Evolutionary conservation across 1,284 basidiomycete genomes (phyloP), one percentile per base, ranked within the genome.

Genomic region (Tilletiopsis washingtonensis): DNA sequence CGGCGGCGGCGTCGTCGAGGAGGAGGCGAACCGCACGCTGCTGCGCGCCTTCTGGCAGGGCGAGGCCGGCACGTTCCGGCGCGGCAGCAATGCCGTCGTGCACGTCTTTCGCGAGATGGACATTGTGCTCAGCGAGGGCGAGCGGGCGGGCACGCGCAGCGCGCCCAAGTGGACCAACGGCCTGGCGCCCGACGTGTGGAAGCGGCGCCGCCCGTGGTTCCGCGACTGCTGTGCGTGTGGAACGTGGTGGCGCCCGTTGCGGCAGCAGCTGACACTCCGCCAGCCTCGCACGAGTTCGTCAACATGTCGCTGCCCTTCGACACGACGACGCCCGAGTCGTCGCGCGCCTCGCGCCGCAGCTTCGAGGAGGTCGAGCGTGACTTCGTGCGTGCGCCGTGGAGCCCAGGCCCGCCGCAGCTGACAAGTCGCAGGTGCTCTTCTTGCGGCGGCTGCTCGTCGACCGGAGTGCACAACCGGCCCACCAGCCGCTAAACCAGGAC

Each of bases 1-100:
- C n/a, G 93, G 94, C 11, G 93, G 93, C 4, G 91, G 93, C 0
- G 83, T 97, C 47, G 88, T 97, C 39, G 93, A 98, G 76, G 87
- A 84, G 0, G 79, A 83, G 6, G 80, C 78, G 38, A 60, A 58
- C 47, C 56, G 69, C 6, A 78, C 84, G 17, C 65, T 88, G 5
- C 78, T 97, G 53, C 79, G 81, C 66, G 75, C 79, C 7, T 90
- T 89, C 69, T 81, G 81, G 9, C 75, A 76, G 32, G n/a, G 43
- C 21, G 20, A 20, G 26, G 77, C 77, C 40, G 62, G 61, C 15
- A 83, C 83, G 0, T n/a, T n/a, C n/a, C n/a, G n/a, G n/a, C n/a
- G n/a, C n/a, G n/a, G n/a, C n/a, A n/a, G n/a, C n/a, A n/a, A n/a
- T n/a, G 79, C 81, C 1, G 83, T 89, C 20, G 82, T 89, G 15